A percentile compares a stretch with the other conserved stretches of the same genome.
Evolutionary conservation across 345 rosid species (phyloP).

Genomic region (thale cress (Arabidopsis thaliana)): DNA sequence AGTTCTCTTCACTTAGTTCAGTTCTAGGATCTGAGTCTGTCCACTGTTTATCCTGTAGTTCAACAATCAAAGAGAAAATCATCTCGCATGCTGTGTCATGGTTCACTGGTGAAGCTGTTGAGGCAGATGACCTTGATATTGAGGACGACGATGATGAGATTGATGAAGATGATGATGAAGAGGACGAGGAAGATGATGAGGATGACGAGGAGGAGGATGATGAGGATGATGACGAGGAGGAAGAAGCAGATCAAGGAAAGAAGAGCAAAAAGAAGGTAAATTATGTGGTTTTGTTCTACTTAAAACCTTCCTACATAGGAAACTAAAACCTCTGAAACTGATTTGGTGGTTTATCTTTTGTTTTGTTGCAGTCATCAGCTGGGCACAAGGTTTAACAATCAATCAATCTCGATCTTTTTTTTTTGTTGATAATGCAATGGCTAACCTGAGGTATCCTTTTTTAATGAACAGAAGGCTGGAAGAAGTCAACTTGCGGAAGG

Average conservation of each 20-base stretch:
- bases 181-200: conserved; percentile 48
- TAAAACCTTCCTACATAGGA: not conserved
- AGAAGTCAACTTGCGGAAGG: conserved; percentile 54
- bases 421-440: not conserved
- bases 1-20: not conserved
- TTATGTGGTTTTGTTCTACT: not conserved
- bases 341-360: conserved; percentile 27
- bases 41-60: conserved; percentile 50
- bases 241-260: conserved; percentile 55
- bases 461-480: conserved; percentile 59
- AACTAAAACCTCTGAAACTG: conserved; percentile 7
- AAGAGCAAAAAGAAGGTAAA: conserved; percentile 63
- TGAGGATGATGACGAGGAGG: conserved; percentile 60
- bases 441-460: conserved; percentile 8
- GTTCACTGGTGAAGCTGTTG: conserved; percentile 96
- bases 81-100: conserved; percentile 96
- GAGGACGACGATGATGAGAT: conserved; percentile 58
- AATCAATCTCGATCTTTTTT: not conserved
- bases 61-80: conserved; percentile 84
- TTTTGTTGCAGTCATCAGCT: conserved; percentile 55
- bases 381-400: conserved; percentile 59
- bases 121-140: conserved; percentile 65
- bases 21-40: not conserved
- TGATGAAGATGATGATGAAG: conserved; percentile 53
- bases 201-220: conserved; percentile 69